Conservation (phyloP, 1,139 yeast genomes). For the Pneumocystis jirovecii region DNA sequence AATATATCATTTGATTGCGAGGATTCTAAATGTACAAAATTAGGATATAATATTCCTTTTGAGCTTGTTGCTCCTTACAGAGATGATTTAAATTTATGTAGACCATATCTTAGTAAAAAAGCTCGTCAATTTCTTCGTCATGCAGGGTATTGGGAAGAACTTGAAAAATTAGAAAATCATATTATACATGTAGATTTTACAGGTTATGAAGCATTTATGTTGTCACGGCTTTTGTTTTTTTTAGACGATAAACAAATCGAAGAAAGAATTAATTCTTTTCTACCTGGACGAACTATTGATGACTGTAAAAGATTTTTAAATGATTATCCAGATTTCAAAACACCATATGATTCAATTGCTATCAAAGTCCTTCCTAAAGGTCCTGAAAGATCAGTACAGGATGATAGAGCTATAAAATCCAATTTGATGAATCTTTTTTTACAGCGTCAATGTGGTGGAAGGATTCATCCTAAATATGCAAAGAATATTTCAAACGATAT, state of each 20-base stretch:
- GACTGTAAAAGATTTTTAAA: neutral
- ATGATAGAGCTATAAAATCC: neutral
- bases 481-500: neutral
- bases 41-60: neutral
- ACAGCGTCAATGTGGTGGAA: neutral
- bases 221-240: neutral
- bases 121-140: constrained; percentile 1
- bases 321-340: neutral
- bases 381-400: neutral
- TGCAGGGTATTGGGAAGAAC: neutral
- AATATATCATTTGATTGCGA: neutral
- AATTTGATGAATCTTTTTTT: neutral
- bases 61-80: neutral
- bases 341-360: neutral
- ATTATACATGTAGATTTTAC: neutral
- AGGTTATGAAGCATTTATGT: neutral
- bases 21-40: neutral
- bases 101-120: neutral
- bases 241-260: neutral
- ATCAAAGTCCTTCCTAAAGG: neutral
- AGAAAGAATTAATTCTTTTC: neutral
- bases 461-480: neutral
- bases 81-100: neutral
- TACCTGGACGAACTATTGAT: neutral
- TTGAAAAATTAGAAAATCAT: neutral